These are phyloP conservation scores for Xanthoconium purpureum DNA, from an alignment of 768 basidiomycete species.

Conservation along the genomic window DNA sequence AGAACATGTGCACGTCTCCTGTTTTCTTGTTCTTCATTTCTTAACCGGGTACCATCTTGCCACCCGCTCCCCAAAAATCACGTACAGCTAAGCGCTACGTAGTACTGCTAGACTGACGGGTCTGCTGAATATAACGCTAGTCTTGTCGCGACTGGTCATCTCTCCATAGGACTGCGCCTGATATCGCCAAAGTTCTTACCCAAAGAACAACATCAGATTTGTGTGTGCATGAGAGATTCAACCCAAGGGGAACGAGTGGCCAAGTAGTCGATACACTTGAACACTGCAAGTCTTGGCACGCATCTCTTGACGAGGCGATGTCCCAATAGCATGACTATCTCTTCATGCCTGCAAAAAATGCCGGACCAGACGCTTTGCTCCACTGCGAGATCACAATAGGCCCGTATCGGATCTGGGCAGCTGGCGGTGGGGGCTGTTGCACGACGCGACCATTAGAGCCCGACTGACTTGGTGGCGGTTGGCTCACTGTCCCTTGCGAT, in stretches of 20 bases:
- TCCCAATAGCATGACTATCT: conserved; percentile 40
- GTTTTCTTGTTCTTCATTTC: conserved; percentile 33
- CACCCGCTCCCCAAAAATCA: conserved; percentile 18
- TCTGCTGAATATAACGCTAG: conserved; percentile 14
- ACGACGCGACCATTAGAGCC: conserved; percentile 24
- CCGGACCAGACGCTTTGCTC: conserved; percentile 75
- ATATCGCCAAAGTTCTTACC: conserved; percentile 3
- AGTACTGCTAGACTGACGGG: conserved; percentile 8
- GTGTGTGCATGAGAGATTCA: conserved; percentile 3
- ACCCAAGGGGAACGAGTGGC: not conserved
- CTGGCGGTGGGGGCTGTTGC: conserved; percentile 18
- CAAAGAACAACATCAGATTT: conserved; percentile 3
- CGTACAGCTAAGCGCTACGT: conserved; percentile 15
- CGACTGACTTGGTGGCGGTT: conserved; percentile 19
- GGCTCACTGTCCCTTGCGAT: conserved; percentile 22
- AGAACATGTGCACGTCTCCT: conserved; percentile 56
- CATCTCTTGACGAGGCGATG: conserved; percentile 1
- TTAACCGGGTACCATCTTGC: conserved; percentile 32
- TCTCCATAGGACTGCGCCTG: not conserved
- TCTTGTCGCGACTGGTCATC: conserved; percentile 3
- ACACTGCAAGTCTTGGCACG: conserved; percentile 3
- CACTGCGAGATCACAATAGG: conserved; percentile 60
- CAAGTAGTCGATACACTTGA: conserved; percentile 5
- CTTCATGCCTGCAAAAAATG: conserved; percentile 59
- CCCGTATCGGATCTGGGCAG: conserved; percentile 47